Base-by-base conservation (phyloP, 805 yeast genomes). In the Schizosaccharomyces octosporus region DNA sequence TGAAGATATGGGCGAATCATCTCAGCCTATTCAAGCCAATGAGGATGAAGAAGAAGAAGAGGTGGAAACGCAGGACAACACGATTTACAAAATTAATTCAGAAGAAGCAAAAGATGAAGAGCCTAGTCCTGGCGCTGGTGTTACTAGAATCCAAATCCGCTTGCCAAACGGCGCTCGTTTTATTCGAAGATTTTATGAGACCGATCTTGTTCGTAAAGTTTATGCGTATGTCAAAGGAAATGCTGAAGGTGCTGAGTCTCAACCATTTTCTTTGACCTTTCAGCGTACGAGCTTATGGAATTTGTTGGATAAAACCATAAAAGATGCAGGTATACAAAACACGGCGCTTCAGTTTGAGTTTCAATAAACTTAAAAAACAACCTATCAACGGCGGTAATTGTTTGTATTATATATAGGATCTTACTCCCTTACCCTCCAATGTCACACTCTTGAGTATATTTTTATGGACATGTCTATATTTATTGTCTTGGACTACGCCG, bases 121-220 rank as follows among this genome's bases (percentile, higher is more conserved):
- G 67, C 94, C 95, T 0, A 70, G 78, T 1, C 69, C 74, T 2
- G 82, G 80, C 0, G 71, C 75, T 6, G 75, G 81, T 0, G 73
- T 76, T 5, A 86, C 96, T 0, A 76, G 96, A 66, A 79, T 93
- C 31, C 97, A 93, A 71, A 78, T 93, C n/a, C 76, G 96, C 63
- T 78, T 86, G 36, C 93, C 89, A 19, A 87, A 83, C 67, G 48
- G 97, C n/a, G 78, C 81, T 59, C 76, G 97, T 63, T 72, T 83
- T 13, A 83, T 90, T 11, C 83, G 87, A 63, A 78, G 86, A 63
- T 85, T 90, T 66, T 71, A 72, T 7, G 67, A 78, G 11, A 69
- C 72, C 3, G 95, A 85, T 65, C 73, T 76, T 2, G 87, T 93
- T 0, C 63, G 74, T 2, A 70, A 69, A 0, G 70, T 93, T 1